Evolutionary conservation across 2,329 filamentous ascomycete species (phyloP).

Genomic region (Pseudogymnoascus sp.): DNA sequence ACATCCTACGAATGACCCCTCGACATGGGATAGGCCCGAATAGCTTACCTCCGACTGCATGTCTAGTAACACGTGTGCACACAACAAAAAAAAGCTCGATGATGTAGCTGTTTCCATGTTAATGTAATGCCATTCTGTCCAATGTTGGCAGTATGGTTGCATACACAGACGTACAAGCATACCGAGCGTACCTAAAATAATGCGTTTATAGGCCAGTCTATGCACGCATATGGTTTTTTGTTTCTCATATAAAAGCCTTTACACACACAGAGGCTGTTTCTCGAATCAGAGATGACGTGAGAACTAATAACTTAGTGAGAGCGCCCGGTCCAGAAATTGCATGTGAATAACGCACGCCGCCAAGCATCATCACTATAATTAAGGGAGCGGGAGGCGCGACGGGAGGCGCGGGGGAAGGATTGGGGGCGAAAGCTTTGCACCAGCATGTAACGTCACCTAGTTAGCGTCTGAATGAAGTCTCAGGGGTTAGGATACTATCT

Average conservation of each 20-base stretch:
- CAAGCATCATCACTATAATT: not conserved
- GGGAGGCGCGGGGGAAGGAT: not conserved
- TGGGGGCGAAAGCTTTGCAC: not conserved
- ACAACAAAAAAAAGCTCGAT: not conserved
- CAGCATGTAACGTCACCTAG: not conserved
- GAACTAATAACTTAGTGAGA: not conserved
- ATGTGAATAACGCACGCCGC: not conserved
- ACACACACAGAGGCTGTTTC: not conserved
- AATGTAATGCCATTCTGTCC: not conserved
- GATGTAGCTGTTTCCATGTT: not conserved
- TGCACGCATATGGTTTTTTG: not conserved
- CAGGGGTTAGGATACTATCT: too few relatives aligned
- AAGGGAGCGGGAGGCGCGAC: not conserved
- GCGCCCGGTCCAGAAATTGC: not conserved
- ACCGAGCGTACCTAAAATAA: too few relatives aligned
- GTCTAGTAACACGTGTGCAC: not conserved
- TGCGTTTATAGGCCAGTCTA: not conserved
- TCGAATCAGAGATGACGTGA: not conserved
- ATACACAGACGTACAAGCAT: not conserved
- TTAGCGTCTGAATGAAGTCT: too few relatives aligned
- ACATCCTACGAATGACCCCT: not conserved
- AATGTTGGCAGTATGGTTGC: not conserved
- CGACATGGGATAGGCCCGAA: not conserved
- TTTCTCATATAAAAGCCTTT: not conserved
- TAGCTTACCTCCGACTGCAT: not conserved